Base-by-base conservation (phyloP, 768 basidiomycete genomes). In the Sporobolomyces pararoseus region DNA sequence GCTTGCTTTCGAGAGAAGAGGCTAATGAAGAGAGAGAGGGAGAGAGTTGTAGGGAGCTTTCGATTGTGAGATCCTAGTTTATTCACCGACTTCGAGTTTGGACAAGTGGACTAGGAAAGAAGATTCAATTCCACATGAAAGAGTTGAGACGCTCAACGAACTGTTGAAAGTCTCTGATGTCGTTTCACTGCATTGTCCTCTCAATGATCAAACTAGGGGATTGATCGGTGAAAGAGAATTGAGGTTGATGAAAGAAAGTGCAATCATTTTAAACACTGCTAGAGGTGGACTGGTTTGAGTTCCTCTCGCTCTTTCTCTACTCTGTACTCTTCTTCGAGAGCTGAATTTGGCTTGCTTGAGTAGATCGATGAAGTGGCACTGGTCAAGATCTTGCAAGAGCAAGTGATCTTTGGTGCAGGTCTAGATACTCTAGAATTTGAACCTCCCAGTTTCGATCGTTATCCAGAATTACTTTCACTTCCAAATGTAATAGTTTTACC, bases 361-460 rank as follows among this genome's bases (percentile, higher is more conserved):
- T 23, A 71, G 70, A 60, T 71, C 14, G 84, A 88, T 60, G 87
- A 88, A 72, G 68, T 52, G 0, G 86, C 84, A 0, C 76, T 89
- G 42, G 71, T 87, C 17, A 76, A 83, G 14, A 81, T 81, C 2
- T 75, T 88, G 71, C 75, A 82, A 63, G 76, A 82, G 49, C 81
- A 80, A 54, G 79, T 71, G 50, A 86, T 88, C 50, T 82, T 82
- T 7, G 87, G 85, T 1, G 86, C 84, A 0, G 87, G 85, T 0
- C 75, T 87, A 60, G 87, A 88, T 77, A 86, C 87, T 3, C 86
- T 84, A 75, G 85, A 86, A 51, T 73, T 83, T 47, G 86, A 88
- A 74, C 87, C 86, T 19, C 78, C 86, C 58, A 84, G 84, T 13
- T 72, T 84, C 37, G 82, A 84, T 7, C 25, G n/a, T 17, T 72